Base-by-base conservation (phyloP, 2,329 filamentous ascomycete species). In the Xylariaceae sp. region DNA sequence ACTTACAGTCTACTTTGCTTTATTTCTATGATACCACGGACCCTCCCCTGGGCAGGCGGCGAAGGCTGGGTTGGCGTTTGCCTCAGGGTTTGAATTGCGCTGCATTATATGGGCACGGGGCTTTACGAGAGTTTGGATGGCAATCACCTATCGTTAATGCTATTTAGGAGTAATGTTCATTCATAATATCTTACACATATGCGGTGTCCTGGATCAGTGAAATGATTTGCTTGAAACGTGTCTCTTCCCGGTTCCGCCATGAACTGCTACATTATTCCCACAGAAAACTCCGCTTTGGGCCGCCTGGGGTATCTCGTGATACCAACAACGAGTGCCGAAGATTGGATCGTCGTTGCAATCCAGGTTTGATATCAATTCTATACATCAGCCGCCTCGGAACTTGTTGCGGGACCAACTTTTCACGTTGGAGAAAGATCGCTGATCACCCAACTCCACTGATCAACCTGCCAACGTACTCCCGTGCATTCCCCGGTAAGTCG, bases 11-110 rank as follows among this genome's bases (percentile, higher is more conserved):
- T 31, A 6, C 34, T 29, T 54, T 37, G 9, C n/a, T 43, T 29
- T 48, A 29, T 51, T 57, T 50, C 19, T 39, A 54, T 54, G 53
- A 62, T 62, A 61, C 58, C 58, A 61, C 29, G 23, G 40, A 31
- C 8, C 1, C n/a, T 39, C 8, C 23, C 12, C 16, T 37, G 28
- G 37, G 29, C 17, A 21, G 49, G 37, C 48, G 14, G 34, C 40
- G 40, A 40, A 12, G 33, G 34, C 39, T 50, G 21, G 49, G 28
- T 47, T 23, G 41, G 50, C 49, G 49, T 58, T 58, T 21, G 21
- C 36, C 37, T 44, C n/a, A 16, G 11, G 14, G 37, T 8, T 21
- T 31, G 31, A 29, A 50, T 45, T 28, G 45, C 46, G 17, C 21
- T 44, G 34, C 40, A 57, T 36, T 47, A 24, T 44, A 34, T 17